phyloP scores from a whole-genome alignment of 176 grass and related monocot genomes.

The Leersia perrieri region DNA sequence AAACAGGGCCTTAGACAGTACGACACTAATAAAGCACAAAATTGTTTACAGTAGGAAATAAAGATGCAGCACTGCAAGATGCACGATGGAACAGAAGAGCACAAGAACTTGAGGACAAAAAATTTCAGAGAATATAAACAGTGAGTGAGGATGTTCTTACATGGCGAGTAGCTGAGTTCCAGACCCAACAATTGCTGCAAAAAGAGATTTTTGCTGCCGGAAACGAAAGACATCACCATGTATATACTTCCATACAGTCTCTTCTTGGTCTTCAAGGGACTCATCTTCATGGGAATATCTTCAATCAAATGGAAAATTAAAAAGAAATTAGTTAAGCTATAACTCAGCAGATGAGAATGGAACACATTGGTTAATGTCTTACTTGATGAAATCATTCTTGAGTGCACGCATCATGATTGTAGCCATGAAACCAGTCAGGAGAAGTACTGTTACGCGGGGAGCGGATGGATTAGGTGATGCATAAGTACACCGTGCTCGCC shows the following conservation, averaged over 20 bases:
- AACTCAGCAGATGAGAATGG: constrained; percentile 7
- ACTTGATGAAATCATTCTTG: constrained; percentile 94
- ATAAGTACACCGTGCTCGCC: too few relatives aligned
- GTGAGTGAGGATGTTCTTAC: constrained; percentile 53
- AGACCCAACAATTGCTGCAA: constrained; percentile 82
- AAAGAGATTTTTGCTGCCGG: constrained; percentile 69
- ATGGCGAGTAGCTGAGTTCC: constrained; percentile 94
- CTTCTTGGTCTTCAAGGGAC: constrained; percentile 83
- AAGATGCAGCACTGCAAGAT: too few relatives aligned
- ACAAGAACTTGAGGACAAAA: too few relatives aligned
- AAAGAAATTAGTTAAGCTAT: constrained; percentile 9
- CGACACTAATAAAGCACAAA: too few relatives aligned
- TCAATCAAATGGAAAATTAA: constrained; percentile 17
- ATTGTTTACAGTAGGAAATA: too few relatives aligned
- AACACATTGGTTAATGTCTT: constrained; percentile 34
- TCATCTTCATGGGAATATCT: constrained; percentile 92
- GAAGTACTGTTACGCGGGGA: constrained; percentile 83
- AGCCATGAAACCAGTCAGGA: constrained; percentile 85
- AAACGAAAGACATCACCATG: constrained; percentile 84
- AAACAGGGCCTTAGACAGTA: too few relatives aligned
- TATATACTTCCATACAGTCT: constrained; percentile 97
- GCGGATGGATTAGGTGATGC: too few relatives aligned
- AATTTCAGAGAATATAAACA: too few relatives aligned
- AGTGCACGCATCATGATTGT: constrained; percentile 92
- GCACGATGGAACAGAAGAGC: too few relatives aligned